Evolutionary conservation across 306 rosid species (phyloP), one percentile per base, ranked within the genome.

Genomic region (Prinsepia uniflora): DNA sequence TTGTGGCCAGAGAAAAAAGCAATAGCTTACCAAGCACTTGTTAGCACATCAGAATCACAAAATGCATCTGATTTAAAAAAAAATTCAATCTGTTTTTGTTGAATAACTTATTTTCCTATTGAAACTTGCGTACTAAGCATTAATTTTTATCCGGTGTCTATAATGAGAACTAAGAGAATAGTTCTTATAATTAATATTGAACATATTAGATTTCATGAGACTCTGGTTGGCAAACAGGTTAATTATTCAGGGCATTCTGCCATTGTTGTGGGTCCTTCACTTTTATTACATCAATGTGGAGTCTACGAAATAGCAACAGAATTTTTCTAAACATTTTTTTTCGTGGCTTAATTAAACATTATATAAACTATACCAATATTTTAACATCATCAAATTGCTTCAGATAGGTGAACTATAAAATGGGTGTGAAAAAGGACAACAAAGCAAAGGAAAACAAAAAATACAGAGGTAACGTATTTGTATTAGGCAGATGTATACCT

Each of bases 401-500:
- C 8, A 20, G 43, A 6, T 67, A 15, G 43, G 9, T 30, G 24
- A 48, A 67, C 34, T 43, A 22, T 15, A 3, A 45, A 70, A 43
- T 9, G 65, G 65, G 20, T 22, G 44, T 30, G n/a, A 36, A 34
- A 53, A 70, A 56, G n/a, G 6, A 70, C 61, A 34, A n/a, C 6
- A 41, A 41, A 40, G 52, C 0, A 2, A 19, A 20, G 20, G 44
- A 60, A 53, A 36, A 61, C 65, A 20, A 43, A 10, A 4, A 10
- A 63, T 63, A 20, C 17, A 63, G 14, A 18, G 34, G 2, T 63
- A 42, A n/a, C 20, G 2, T 2, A 18, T 30, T 30, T 30, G 4
- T 1, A 3, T 30, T 30, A 63, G 65, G 54, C 44, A 43, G 79
- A 74, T 75, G 43, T 58, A 30, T 76, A 89, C 98, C 81, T 89